These are phyloP conservation scores for Scenedesmus sp. DNA, from an alignment of 163 green algal genomes.

Conservation along the genomic window DNA sequence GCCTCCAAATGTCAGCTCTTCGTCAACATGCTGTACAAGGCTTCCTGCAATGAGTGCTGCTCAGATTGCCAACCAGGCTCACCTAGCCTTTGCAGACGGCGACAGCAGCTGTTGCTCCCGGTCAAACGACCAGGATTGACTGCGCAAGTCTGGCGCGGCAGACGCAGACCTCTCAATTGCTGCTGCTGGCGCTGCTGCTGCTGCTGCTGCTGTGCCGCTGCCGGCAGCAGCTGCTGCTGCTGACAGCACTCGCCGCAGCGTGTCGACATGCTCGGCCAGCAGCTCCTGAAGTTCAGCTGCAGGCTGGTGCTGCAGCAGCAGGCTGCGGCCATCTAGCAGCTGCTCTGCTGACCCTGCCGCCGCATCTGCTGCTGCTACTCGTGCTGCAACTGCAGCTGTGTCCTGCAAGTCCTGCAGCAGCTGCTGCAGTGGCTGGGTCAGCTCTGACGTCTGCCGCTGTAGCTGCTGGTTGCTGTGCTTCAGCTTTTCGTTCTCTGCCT, in stretches of 20 bases:
- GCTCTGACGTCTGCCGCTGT: background rate
- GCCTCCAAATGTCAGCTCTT: no score
- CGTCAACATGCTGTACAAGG: no score
- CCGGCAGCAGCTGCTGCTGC: background rate
- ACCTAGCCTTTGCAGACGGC: background rate
- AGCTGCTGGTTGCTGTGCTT: slow-evolving; percentile 2
- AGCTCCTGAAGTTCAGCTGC: background rate
- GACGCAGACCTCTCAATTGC: background rate
- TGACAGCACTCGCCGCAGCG: background rate
- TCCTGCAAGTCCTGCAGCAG: background rate
- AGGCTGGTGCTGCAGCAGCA: background rate
- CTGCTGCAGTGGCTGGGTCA: background rate
- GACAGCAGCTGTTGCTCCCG: background rate
- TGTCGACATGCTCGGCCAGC: background rate
- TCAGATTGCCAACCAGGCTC: background rate
- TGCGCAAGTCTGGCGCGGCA: background rate
- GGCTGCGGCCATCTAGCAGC: background rate
- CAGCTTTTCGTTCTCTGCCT: background rate
- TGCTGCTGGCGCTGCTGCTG: slow-evolving; percentile 5
- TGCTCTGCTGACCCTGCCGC: background rate
- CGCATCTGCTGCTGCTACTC: background rate
- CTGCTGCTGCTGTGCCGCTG: background rate
- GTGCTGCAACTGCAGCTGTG: background rate
- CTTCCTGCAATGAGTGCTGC: no score
- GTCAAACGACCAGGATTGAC: slow-evolving; percentile 5